Conservation (phyloP, 331 rosid species). For the Acacia concinna region DNA sequence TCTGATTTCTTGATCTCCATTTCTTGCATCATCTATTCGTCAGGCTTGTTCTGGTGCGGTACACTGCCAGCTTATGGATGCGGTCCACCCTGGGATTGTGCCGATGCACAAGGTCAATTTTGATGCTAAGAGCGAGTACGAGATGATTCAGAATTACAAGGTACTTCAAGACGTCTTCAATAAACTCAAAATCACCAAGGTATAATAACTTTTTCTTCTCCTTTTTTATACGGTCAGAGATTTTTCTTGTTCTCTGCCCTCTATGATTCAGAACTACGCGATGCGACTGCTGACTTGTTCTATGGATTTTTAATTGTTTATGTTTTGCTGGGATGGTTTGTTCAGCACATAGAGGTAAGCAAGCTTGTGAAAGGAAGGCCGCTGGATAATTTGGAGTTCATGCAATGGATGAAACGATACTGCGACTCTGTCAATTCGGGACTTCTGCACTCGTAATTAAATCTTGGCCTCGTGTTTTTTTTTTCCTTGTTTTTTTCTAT, state of each 20-base stretch:
- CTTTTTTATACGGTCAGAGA: background rate
- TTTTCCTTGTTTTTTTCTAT: background rate
- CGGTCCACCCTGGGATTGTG: constrained; percentile 84
- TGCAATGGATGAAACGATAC: constrained; percentile 97
- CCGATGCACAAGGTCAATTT: constrained; percentile 97
- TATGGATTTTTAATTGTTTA: too few species aligned
- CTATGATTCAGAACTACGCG: background rate
- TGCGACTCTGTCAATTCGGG: constrained; percentile 80
- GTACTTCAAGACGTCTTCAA: constrained; percentile 92
- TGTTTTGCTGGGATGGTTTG: background rate
- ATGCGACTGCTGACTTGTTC: background rate
- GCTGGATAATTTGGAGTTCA: constrained; percentile 88
- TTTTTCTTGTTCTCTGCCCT: background rate
- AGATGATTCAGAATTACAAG: constrained; percentile 98
- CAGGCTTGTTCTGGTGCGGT: constrained; percentile 94
- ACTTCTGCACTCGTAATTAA: constrained; percentile 42
- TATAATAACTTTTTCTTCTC: background rate
- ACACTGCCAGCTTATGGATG: constrained; percentile 94
- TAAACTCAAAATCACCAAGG: constrained; percentile 95
- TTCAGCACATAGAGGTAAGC: constrained; percentile 81
- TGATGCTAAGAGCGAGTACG: constrained; percentile 93
- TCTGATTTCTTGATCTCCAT: background rate
- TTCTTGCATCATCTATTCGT: background rate
- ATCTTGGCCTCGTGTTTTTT: background rate
- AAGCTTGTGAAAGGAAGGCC: constrained; percentile 95